Evolutionary conservation across 805 yeast species (phyloP).

Genomic region (Myxozyma vanderwaltii): DNA sequence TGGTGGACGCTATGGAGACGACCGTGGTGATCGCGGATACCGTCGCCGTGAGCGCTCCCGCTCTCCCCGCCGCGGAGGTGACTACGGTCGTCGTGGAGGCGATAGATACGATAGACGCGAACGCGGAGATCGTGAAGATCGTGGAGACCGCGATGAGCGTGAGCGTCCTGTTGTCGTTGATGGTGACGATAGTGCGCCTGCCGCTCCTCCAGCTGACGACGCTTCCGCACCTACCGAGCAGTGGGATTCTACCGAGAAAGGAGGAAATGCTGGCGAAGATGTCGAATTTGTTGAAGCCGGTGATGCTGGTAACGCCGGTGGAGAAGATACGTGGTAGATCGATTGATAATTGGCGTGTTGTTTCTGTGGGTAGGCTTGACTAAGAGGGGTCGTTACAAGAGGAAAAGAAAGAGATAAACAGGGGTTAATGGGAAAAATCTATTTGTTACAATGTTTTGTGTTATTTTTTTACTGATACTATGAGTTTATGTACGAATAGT

Average conservation of each 20-base stretch:
- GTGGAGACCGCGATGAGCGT: conserved; percentile 28
- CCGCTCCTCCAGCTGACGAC: conserved; percentile 21
- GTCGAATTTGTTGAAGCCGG: neutral
- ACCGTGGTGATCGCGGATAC: conserved; percentile 29
- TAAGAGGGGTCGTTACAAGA: too few species aligned
- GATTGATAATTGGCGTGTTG: neutral
- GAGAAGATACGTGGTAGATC: conserved; percentile 17
- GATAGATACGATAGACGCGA: conserved; percentile 26
- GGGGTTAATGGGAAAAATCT: neutral
- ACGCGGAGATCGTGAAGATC: conserved; percentile 24
- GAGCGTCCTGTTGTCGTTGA: conserved; percentile 28
- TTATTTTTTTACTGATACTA: neutral
- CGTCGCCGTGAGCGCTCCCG: conserved; percentile 29
- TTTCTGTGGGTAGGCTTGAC: neutral
- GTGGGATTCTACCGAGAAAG: conserved; percentile 16
- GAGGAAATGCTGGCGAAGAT: conserved; percentile 7
- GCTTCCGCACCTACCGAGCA: conserved; percentile 12
- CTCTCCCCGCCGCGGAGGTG: conserved; percentile 25
- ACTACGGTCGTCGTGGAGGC: conserved; percentile 33
- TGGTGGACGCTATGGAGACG: conserved; percentile 33
- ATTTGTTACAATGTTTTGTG: neutral
- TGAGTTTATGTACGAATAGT: neutral
- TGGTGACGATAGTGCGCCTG: conserved; percentile 31
- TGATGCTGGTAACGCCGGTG: conserved; percentile 3
- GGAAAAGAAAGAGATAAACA: too few species aligned